Percentiles rank a stretch among this genome's conserved stretches.
Conservation (phyloP, 768 basidiomycete genomes). For the Lepiota subincarnata region DNA sequence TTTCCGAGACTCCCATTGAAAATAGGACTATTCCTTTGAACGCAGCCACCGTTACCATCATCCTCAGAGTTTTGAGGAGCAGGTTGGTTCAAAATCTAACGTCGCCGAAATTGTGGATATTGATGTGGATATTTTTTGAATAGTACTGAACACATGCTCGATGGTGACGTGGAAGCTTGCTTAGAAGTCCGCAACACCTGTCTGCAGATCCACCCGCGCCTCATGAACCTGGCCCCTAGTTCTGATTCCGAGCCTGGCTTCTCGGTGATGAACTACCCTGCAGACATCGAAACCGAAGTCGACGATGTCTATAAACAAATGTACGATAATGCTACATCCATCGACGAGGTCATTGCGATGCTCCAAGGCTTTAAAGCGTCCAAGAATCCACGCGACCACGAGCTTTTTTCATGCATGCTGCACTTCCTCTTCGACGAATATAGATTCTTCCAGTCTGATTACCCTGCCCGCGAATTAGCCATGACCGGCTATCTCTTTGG, state of each 20-base stretch:
- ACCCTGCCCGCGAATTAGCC: slow-evolving; percentile 87
- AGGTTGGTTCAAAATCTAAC: slow-evolving; percentile 45
- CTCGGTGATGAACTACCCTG: slow-evolving; percentile 78
- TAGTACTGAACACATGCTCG: slow-evolving; percentile 70
- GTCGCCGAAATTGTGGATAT: background rate
- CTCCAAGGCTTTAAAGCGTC: slow-evolving; percentile 85
- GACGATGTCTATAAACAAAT: slow-evolving; percentile 96
- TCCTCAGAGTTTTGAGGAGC: slow-evolving; percentile 83
- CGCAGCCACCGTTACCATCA: slow-evolving; percentile 86
- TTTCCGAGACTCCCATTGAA: slow-evolving; percentile 76
- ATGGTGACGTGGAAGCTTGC: slow-evolving; percentile 80
- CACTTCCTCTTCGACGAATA: slow-evolving; percentile 99
- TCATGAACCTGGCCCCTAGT: slow-evolving; percentile 89
- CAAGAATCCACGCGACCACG: slow-evolving; percentile 79
- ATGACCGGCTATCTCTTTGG: slow-evolving; percentile 98
- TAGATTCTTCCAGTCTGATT: slow-evolving; percentile 97
- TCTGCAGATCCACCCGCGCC: slow-evolving; percentile 90
- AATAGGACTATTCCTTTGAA: slow-evolving; percentile 83
- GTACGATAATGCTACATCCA: slow-evolving; percentile 93
- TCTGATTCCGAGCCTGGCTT: slow-evolving; percentile 90
- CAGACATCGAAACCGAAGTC: slow-evolving; percentile 90
- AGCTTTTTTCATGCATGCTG: slow-evolving; percentile 99
- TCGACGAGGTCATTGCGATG: slow-evolving; percentile 90
- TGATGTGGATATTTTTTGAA: slow-evolving; percentile 3
- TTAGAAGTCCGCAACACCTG: slow-evolving; percentile 90